phyloP scores from a whole-genome alignment of 1,284 basidiomycete species.

The Tylopilus sp. region DNA sequence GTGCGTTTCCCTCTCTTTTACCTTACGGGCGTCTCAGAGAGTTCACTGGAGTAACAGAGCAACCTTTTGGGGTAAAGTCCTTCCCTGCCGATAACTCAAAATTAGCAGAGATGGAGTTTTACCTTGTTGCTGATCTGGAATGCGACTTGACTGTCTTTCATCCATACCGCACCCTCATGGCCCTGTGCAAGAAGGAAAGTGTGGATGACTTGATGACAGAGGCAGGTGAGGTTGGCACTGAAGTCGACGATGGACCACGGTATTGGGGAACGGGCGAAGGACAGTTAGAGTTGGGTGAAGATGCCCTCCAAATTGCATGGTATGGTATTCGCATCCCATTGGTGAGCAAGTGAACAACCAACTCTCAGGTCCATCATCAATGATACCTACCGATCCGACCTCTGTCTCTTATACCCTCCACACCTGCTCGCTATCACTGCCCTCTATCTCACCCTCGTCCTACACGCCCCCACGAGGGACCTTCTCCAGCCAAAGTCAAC shows the following conservation, averaged over 20 bases:
- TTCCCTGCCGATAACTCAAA: conserved; percentile 92
- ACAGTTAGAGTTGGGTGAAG: conserved; percentile 73
- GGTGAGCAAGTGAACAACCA: no score
- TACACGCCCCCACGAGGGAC: conserved; percentile 67
- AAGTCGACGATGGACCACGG: conserved; percentile 68
- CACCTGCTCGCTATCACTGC: conserved; percentile 94
- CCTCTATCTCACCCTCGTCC: conserved; percentile 86
- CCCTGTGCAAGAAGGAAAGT: conserved; percentile 73
- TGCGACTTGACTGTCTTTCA: conserved; percentile 96
- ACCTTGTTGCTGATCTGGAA: conserved; percentile 95
- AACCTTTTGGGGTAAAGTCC: conserved; percentile 76
- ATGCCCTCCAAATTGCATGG: conserved; percentile 83
- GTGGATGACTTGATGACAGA: conserved; percentile 59
- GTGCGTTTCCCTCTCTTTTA: conserved; percentile 54
- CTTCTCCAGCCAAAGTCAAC: conserved; percentile 46
- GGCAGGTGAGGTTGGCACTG: conserved; percentile 71
- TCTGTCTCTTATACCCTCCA: conserved; percentile 93
- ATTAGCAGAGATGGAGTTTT: conserved; percentile 99
- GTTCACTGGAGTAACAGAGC: conserved; percentile 49
- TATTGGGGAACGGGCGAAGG: conserved; percentile 84
- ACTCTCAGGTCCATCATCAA: conserved; percentile 91
- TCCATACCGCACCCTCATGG: conserved; percentile 89
- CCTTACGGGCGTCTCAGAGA: background rate
- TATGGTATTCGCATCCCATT: conserved; percentile 34
- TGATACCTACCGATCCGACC: conserved; percentile 93